phyloP scores from a whole-genome alignment of 192 early-diverging fungal species.

The Backusella parvicylindrica region DNA sequence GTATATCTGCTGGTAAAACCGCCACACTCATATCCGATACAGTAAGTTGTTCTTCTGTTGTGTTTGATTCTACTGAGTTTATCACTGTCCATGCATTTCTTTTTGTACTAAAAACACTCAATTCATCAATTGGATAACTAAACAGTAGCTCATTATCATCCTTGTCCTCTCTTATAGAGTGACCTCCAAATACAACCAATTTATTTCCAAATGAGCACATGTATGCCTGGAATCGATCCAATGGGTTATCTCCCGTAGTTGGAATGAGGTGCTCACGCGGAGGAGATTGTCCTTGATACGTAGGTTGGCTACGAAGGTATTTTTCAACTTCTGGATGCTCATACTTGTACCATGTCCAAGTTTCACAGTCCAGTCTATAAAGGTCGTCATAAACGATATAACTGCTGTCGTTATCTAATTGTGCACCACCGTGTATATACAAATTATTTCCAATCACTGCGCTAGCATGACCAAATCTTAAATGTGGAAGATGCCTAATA shows the following conservation, averaged over 20 bases:
- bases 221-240: slow-evolving; percentile 24
- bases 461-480: slow-evolving; percentile 32
- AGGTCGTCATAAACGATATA: slow-evolving; percentile 34
- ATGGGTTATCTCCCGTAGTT: slow-evolving; percentile 19
- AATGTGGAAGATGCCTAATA: slow-evolving; percentile 22
- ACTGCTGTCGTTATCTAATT: slow-evolving; percentile 25
- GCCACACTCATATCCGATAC: slow-evolving; percentile 21
- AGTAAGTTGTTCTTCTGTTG: neutral
- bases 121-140: slow-evolving; percentile 22
- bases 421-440: slow-evolving; percentile 32
- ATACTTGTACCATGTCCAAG: slow-evolving; percentile 33
- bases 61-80: neutral
- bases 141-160: slow-evolving; percentile 23
- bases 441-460: slow-evolving; percentile 18
- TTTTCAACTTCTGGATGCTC: slow-evolving; percentile 29
- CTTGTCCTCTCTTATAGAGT: slow-evolving; percentile 24
- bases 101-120: slow-evolving; percentile 19
- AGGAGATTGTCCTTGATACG: neutral
- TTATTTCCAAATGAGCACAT: slow-evolving; percentile 24
- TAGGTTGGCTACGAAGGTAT: slow-evolving; percentile 4
- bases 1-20: neutral
- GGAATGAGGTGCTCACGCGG: neutral
- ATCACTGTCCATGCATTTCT: slow-evolving; percentile 14
- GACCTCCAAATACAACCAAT: slow-evolving; percentile 31
- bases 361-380: slow-evolving; percentile 23